Evolutionary conservation across 306 rosid species (phyloP), one percentile per base, ranked within the genome.

Genomic region (Castanopsis chinensis): DNA sequence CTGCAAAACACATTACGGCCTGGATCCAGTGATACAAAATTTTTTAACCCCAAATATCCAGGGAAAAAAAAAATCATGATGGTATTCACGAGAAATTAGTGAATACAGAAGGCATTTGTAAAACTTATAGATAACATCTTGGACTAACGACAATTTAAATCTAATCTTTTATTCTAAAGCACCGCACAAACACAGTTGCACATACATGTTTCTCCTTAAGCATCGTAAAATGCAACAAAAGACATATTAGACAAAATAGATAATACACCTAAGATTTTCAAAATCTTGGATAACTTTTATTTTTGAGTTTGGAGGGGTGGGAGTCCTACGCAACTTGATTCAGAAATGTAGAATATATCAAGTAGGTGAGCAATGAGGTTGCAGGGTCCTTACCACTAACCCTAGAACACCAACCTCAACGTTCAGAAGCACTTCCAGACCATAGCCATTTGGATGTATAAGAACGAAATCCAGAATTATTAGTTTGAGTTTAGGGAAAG

Each of bases 391-490:
- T 52, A 52, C 76, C 76, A 52, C 58, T 72, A 12, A 51, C 60
- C 75, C 75, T 49, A 72, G 60, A 72, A 72, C 75, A 51, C 52
- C 75, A 72, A 72, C 33, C 58, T 17, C 58, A 45, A 67, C 9
- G 71, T 45, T 67, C 71, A 67, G 49, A 23, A 67, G 49, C 45
- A 72, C 45, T 54, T 30, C 61, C 76, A 52, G 60, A 54, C 76
- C 43, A 27, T 15, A 12, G 58, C n/a, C 28, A 25, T 27, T 52
- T 18, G 18, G 53, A 72, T 23, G 35, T 35, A 18, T 20, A 72
- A 67, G 10, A 70, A 20, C 18, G 9, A 49, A 49, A 72, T 5
- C 43, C 76, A 52, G 61, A 45, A 54, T 54, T 51, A 51, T 72
- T 35, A 54, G 21, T 27, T 52, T 1, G 61, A 20, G 33, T 52